These are phyloP conservation scores for Magnusiomyces magnusii DNA, from an alignment of 1,139 yeast species.

Conservation along the genomic window DNA sequence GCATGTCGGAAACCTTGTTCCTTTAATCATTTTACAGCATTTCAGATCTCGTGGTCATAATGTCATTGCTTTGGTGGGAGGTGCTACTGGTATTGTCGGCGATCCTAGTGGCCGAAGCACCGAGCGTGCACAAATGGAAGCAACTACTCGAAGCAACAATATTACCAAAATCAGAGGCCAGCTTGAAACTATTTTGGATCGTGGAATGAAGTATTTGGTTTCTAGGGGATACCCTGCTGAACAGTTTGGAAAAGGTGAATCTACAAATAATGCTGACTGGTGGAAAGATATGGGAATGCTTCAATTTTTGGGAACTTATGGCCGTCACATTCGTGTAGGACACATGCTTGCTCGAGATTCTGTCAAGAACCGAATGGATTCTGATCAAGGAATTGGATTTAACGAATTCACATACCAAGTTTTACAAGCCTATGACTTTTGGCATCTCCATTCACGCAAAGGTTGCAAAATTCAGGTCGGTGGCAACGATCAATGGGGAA, in stretches of 20 bases:
- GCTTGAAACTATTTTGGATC: conserved; percentile 49
- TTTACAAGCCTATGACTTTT: conserved; percentile 89
- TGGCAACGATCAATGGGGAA: conserved; percentile 98
- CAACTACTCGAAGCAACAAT: conserved; percentile 48
- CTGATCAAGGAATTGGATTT: conserved; percentile 77
- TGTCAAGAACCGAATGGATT: conserved; percentile 61
- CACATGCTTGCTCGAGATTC: conserved; percentile 90
- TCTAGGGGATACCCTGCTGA: conserved; percentile 40
- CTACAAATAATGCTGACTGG: conserved; percentile 72
- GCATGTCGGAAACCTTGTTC: conserved; percentile 85
- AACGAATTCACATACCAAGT: conserved; percentile 92
- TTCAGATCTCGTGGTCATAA: conserved; percentile 79
- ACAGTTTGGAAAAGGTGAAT: conserved; percentile 36
- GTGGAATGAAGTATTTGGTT: conserved; percentile 55
- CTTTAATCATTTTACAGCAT: conserved; percentile 76
- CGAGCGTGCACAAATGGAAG: conserved; percentile 57
- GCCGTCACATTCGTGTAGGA: conserved; percentile 70
- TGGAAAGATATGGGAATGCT: conserved; percentile 72
- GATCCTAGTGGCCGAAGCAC: conserved; percentile 91
- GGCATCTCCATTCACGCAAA: conserved; percentile 58
- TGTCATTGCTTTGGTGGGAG: conserved; percentile 80
- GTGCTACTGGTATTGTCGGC: conserved; percentile 97
- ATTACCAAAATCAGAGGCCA: conserved; percentile 54
- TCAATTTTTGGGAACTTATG: conserved; percentile 69
- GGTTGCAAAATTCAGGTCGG: conserved; percentile 77